Base-by-base conservation (phyloP, 306 rosid genomes). In the Cicer chorassanicum region DNA sequence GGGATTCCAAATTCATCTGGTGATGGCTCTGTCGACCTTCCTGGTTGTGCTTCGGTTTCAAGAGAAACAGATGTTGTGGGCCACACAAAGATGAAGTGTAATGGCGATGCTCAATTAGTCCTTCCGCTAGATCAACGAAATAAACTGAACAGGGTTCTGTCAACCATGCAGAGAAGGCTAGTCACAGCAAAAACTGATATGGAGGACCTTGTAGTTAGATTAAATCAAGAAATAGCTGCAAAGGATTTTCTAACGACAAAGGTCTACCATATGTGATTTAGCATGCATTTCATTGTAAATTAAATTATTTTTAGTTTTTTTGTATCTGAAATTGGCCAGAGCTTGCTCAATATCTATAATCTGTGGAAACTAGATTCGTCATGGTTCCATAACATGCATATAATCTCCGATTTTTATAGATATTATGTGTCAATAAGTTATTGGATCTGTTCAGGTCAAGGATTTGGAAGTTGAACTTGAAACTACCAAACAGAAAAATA, bases 391-490 rank as follows among this genome's bases (percentile, higher is more conserved):
- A 12, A 13, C 9, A 43, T 59, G 59, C 57, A 65, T 57, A 42
- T 21, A 18, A 68, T 54, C 70, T 72, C 55, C 9, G 6, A 42
- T 61, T 43, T 53, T 72, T 55, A n/a, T 73, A 56, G 16, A 68
- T 53, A 38, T 64, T 19, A 38, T 12, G 68, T 67, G 19, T 80
- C 43, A 73, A 55, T 50, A 64, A 72, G 12, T 69, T 40, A 79
- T 68, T 79, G 83, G 61, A 82, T 80, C 56, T 87, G 70, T 84
- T 59, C 93, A 95, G 99, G 97, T 92, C 64, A 95, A 90, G 89
- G 98, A 95, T 90, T 88, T 95, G 87, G 99, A 95, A 83, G 97
- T 81, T 65, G 99, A 95, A 84, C 90, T 92, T 51, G 98, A 90
- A 83, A 82, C 90, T 66, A 88, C 83, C 77, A 87, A 80, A 74